Evolutionary conservation across 139 green algal species (phyloP).

Genomic region (Raphidocelis subcapitata): DNA sequence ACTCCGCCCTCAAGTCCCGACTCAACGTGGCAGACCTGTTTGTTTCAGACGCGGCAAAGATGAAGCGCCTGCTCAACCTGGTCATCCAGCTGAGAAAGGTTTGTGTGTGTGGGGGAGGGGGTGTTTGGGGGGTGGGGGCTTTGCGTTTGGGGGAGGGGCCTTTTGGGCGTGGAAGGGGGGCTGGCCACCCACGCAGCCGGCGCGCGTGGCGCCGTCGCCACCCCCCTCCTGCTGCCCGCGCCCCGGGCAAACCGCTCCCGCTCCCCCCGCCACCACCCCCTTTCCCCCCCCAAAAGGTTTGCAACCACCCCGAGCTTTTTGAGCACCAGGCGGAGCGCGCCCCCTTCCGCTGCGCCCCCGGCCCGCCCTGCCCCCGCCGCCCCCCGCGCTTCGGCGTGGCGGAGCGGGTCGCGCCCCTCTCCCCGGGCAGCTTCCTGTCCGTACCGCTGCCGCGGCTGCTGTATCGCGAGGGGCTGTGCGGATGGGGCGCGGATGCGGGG

Average conservation of each 20-base stretch:
- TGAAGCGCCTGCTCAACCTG: constrained; percentile 36
- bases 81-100: constrained; percentile 67
- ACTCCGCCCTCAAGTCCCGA: constrained; percentile 46
- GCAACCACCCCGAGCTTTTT: constrained; percentile 91
- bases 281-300: constrained; percentile 49
- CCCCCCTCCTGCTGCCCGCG: too few relatives aligned
- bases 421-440: background rate
- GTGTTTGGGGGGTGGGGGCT: too few relatives aligned
- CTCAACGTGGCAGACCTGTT: constrained; percentile 59
- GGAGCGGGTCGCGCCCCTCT: constrained; percentile 17
- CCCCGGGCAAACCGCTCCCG: too few relatives aligned
- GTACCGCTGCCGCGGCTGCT: constrained; percentile 19
- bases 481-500: background rate
- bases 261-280: too few relatives aligned
- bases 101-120: background rate
- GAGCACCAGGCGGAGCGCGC: constrained; percentile 65
- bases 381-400: constrained; percentile 33
- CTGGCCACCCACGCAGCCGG: too few relatives aligned
- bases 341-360: constrained; percentile 38
- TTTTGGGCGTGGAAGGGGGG: too few relatives aligned
- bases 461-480: constrained; percentile 22
- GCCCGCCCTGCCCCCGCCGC: background rate
- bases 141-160: too few relatives aligned
- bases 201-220: too few relatives aligned
- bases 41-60: constrained; percentile 40